Conservation (phyloP, 768 basidiomycete species). For the Tylopilus intermedius region DNA sequence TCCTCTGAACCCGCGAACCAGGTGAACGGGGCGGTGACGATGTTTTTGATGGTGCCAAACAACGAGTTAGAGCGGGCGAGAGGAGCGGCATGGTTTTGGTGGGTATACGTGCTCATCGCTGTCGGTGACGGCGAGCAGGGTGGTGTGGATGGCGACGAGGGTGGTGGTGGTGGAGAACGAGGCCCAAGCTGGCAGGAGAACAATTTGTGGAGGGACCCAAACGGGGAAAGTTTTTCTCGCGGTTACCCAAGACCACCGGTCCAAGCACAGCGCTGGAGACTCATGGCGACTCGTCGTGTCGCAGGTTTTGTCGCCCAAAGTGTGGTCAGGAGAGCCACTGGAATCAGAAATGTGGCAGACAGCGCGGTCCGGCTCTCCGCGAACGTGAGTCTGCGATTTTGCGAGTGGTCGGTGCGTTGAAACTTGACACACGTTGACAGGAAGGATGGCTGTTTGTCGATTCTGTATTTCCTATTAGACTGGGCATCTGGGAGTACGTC, state of each 20-base stretch:
- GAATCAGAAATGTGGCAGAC: slow-evolving; percentile 8
- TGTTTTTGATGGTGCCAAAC: slow-evolving; percentile 57
- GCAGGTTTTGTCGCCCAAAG: not conserved
- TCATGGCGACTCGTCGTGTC: slow-evolving; percentile 19
- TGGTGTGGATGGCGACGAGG: slow-evolving; percentile 15
- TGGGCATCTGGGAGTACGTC: slow-evolving; percentile 71
- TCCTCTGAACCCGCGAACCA: slow-evolving; percentile 51
- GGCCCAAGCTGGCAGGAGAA: slow-evolving; percentile 11
- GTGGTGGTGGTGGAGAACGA: slow-evolving; percentile 17
- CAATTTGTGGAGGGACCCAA: slow-evolving; percentile 8
- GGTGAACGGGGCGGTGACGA: slow-evolving; percentile 58
- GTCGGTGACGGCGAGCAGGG: slow-evolving; percentile 15
- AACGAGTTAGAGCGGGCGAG: slow-evolving; percentile 55
- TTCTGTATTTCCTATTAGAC: slow-evolving; percentile 70
- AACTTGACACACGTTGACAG: slow-evolving; percentile 18
- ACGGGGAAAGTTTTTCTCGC: slow-evolving; percentile 16
- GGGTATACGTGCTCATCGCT: slow-evolving; percentile 30
- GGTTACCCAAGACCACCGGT: not conserved
- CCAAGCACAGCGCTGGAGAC: not conserved
- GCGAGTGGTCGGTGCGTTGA: slow-evolving; percentile 7
- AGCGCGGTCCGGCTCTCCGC: slow-evolving; percentile 1
- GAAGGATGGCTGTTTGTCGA: slow-evolving; percentile 69
- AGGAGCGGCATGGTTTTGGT: slow-evolving; percentile 28
- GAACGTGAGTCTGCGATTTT: slow-evolving; percentile 19
- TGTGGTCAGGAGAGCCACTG: not conserved